Evolutionary conservation across 2,329 filamentous ascomycete species (phyloP), one percentile per base, ranked within the genome.

Genomic region (Pseudocercospora pini-densiflorae): DNA sequence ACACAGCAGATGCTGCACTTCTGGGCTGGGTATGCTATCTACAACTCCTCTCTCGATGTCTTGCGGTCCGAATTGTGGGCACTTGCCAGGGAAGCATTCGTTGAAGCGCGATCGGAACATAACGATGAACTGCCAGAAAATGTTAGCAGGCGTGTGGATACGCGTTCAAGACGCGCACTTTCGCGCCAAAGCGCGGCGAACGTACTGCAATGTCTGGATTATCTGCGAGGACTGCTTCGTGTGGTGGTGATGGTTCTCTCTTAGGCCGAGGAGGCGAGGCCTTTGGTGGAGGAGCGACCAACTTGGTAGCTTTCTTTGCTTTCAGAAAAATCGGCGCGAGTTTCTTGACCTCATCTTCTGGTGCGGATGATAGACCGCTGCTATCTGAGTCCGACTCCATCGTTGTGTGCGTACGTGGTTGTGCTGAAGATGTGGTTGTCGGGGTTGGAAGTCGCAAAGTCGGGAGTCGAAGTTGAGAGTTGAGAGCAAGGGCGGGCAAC

Each of bases 101-200:
- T 87, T 89, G 80, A 99, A 98, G 76, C 95, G 92, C 80, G 92
- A 91, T 79, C 94, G 89, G 81, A 98, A 99, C 92, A 97, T 97
- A 72, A 98, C 93, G 80, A 99, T 92, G 81, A 99, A 97, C 93
- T 97, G 76, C 59, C 33, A 59, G 54, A 68, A 66, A 68, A 66
- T 86, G 87, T 87, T 79, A 75, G 75, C 67, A 67, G 65, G 61
- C 71, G 70, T 68, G 73, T 74, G 75, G 43, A 23, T 40, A 72
- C 74, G 75, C 74, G 75, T 75, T 68, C 62, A 54, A 55, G 71
- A 70, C 76, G 75, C 75, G 71, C 66, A 66, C 61, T 73, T 70
- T 73, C 68, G 75, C 69, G 72, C 71, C 67, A 43, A 68, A 53
- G 16, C 19, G 53, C 62, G 45, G 58, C 60, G 71, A 66, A 92